Evolutionary conservation across 1,284 basidiomycete species (phyloP).

Genomic region (Malassezia pachydermatis): DNA sequence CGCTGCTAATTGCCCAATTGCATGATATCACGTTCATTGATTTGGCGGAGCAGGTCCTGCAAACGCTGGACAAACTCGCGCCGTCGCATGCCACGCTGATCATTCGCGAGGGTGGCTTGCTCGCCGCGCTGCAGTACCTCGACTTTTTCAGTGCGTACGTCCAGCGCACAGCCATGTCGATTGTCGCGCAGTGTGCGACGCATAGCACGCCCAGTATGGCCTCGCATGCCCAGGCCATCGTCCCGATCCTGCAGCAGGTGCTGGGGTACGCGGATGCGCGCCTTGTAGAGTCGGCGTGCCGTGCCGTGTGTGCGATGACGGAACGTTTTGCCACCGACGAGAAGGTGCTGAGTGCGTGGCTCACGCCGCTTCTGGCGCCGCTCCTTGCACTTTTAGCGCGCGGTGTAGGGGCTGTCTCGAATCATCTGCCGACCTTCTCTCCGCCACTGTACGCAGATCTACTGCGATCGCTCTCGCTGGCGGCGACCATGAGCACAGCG

Average conservation of each 20-base stretch:
- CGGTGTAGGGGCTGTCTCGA: conserved; percentile 20
- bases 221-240: conserved; percentile 24
- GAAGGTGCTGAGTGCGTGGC: conserved; percentile 36
- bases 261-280: conserved; percentile 41
- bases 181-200: conserved; percentile 38
- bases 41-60: conserved; percentile 46
- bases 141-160: conserved; percentile 48
- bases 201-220: conserved; percentile 30
- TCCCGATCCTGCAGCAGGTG: conserved; percentile 41
- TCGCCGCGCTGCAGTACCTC: conserved; percentile 43
- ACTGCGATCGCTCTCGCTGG: conserved; percentile 34
- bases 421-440: conserved; percentile 26
- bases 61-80: conserved; percentile 46
- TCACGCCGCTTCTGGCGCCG: conserved; percentile 28
- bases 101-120: conserved; percentile 42
- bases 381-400: conserved; percentile 36
- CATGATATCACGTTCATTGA: conserved; percentile 47
- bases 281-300: conserved; percentile 43
- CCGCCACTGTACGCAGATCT: conserved; percentile 36
- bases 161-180: conserved; percentile 43
- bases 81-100: conserved; percentile 36
- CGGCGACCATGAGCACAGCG: conserved; percentile 31
- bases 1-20: conserved; percentile 39
- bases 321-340: conserved; percentile 32
- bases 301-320: conserved; percentile 36